Base-by-base conservation (phyloP, 2,329 filamentous ascomycete genomes). In the Dothistroma pini region DNA sequence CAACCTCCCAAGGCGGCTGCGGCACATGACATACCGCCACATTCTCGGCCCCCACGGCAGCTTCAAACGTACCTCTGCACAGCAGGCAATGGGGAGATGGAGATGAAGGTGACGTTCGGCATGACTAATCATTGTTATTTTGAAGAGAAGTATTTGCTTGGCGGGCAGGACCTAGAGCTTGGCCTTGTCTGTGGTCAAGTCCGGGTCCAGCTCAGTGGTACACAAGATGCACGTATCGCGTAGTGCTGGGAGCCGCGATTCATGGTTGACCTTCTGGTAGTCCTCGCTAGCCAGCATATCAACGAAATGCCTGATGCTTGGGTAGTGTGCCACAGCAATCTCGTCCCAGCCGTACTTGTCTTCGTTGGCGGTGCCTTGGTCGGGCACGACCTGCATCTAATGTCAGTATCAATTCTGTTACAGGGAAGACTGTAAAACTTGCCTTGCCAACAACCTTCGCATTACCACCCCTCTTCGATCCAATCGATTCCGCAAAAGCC, bases 291-390 rank as follows among this genome's bases (percentile, higher is more conserved):
- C 79, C 49, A 85, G 69, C 84, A 86, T 87, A 69, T 86, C 84
- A 49, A 81, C 81, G 68, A 88, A 88, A 71, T 88, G 84, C 63
- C 50, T 32, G 44, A 86, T 88, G 55, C 80, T 85, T 2, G 86
- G 85, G 72, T 88, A 88, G 75, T 87, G 85, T 58, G 85, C 86
- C 49, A 88, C 76, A 0, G 85, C 85, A 63, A 88, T 79, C 73
- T 88, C 85, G 70, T 88, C 83, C 85, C 86, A 88, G 56, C 70
- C 68, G 21, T 58, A 66, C 51, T 56, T 49, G 57, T 71, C 67
- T 57, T 71, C 67, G 6, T 66, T 63, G 12, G 52, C 48, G 19
- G 70, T 70, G 1, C 65, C 65, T 29, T 68, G 67, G 70, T 74
- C 73, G 14, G 67, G 64, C 11, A 84, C 77, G 0, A 86, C 82